Evolutionary conservation across 176 grass and related monocot genomes (phyloP).

Genomic region (Puccinellia tenuiflora): DNA sequence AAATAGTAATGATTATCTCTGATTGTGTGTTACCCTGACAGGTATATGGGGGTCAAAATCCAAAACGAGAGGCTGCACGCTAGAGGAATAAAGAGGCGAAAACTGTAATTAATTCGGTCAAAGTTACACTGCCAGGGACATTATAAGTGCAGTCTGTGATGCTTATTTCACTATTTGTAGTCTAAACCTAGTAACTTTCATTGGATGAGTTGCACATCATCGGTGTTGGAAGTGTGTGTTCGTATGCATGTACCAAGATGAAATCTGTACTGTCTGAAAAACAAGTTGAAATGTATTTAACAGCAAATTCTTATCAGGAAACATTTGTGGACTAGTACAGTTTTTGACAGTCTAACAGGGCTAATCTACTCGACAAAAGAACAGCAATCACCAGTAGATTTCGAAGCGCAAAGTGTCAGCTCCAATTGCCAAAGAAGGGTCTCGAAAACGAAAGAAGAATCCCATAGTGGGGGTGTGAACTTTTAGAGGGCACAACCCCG

Average conservation of each 20-base stretch:
- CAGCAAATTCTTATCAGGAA: background rate
- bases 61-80: slow-evolving; percentile 43
- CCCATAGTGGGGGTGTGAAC: slow-evolving; percentile 15
- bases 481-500: slow-evolving; percentile 34
- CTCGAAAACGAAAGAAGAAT: slow-evolving; percentile 47
- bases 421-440: slow-evolving; percentile 22
- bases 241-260: background rate
- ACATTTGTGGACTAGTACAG: background rate
- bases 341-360: background rate
- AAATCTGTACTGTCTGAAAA: background rate
- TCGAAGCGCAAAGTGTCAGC: background rate
- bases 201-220: background rate
- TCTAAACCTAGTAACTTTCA: background rate
- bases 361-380: background rate
- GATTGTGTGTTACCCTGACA: slow-evolving; percentile 20
- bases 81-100: background rate
- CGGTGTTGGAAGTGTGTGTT: background rate
- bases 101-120: background rate
- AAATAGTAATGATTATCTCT: slow-evolving; percentile 19
- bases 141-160: background rate
- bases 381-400: background rate
- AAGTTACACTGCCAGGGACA: background rate
- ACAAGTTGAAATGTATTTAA: background rate
- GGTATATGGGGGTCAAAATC: slow-evolving; percentile 79
- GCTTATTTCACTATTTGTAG: background rate